Percentiles rank a stretch among this genome's conserved stretches.
phyloP scores from a whole-genome alignment of 192 early-diverging fungal species.

The Rhizoclosmatium globosum region DNA sequence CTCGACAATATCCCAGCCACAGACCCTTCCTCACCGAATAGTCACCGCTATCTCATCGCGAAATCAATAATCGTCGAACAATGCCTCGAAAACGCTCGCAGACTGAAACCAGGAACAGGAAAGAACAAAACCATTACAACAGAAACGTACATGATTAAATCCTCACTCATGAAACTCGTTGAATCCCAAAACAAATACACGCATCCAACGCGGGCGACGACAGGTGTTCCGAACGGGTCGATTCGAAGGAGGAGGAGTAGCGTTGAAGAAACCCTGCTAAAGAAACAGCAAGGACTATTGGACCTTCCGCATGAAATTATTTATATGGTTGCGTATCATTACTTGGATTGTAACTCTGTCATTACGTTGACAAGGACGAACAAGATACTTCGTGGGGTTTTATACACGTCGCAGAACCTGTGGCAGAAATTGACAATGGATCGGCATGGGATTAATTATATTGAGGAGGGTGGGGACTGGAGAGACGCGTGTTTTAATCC shows the following conservation, averaged over 20 bases:
- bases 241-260: not conserved
- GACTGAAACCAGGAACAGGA: not conserved
- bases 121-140: not conserved
- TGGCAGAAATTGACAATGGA: conserved; percentile 3
- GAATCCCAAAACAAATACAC: not conserved
- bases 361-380: not conserved
- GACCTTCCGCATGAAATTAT: not conserved
- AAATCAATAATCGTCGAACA: not conserved
- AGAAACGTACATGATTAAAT: not conserved
- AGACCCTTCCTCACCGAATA: not conserved
- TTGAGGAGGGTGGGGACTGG: not conserved
- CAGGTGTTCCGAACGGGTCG: not conserved
- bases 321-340: not conserved
- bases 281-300: not conserved
- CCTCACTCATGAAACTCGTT: not conserved
- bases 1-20: conserved; percentile 17
- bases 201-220: not conserved
- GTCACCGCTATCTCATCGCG: not conserved
- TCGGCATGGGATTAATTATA: conserved; percentile 12
- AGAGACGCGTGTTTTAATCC: conserved; percentile 11
- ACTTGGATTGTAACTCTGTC: not conserved
- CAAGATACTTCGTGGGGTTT: not conserved
- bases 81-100: not conserved
- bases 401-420: not conserved
- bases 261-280: not conserved